Evolutionary conservation across 1,284 basidiomycete genomes (phyloP).

Genomic region (Fomitopsis betulina): DNA sequence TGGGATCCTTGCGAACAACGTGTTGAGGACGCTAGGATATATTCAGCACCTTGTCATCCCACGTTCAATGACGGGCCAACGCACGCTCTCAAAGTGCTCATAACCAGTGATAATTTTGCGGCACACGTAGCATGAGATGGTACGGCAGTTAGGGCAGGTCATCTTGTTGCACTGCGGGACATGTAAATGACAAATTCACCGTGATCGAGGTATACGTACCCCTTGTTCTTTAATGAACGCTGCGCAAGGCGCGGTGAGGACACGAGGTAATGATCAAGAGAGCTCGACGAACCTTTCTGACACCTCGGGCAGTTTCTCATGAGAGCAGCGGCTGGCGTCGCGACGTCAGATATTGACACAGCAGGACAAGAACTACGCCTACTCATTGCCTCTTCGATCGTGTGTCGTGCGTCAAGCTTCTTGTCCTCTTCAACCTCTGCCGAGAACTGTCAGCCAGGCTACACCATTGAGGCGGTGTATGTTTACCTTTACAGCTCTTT

Average conservation of each 20-base stretch:
- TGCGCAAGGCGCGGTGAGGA: slow-evolving; percentile 21
- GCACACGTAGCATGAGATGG: slow-evolving; percentile 78
- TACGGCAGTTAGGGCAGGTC: slow-evolving; percentile 64
- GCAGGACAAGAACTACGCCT: slow-evolving; percentile 17
- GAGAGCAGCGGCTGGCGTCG: slow-evolving; percentile 59
- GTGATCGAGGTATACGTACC: slow-evolving; percentile 36
- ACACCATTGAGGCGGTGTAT: neutral
- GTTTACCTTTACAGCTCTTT: slow-evolving; percentile 73
- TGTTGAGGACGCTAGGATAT: slow-evolving; percentile 18
- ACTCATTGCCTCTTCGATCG: slow-evolving; percentile 90
- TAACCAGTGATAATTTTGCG: slow-evolving; percentile 68
- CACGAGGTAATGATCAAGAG: slow-evolving; percentile 14
- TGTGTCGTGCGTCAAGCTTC: slow-evolving; percentile 67
- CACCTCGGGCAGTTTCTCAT: slow-evolving; percentile 85
- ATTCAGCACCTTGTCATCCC: slow-evolving; percentile 1
- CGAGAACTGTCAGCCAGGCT: neutral
- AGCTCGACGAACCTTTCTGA: slow-evolving; percentile 44
- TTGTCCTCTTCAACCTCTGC: slow-evolving; percentile 70
- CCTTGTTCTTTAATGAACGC: slow-evolving; percentile 75
- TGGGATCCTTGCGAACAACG: slow-evolving; percentile 19
- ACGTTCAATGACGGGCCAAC: slow-evolving; percentile 4
- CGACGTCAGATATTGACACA: neutral
- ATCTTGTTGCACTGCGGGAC: slow-evolving; percentile 73
- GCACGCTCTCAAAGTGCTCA: slow-evolving; percentile 68
- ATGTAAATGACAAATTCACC: neutral